A percentile compares a stretch with the other conserved stretches of the same genome.
phyloP scores from a whole-genome alignment of 768 basidiomycete species.

The Lactifluus hygrophoroides region DNA sequence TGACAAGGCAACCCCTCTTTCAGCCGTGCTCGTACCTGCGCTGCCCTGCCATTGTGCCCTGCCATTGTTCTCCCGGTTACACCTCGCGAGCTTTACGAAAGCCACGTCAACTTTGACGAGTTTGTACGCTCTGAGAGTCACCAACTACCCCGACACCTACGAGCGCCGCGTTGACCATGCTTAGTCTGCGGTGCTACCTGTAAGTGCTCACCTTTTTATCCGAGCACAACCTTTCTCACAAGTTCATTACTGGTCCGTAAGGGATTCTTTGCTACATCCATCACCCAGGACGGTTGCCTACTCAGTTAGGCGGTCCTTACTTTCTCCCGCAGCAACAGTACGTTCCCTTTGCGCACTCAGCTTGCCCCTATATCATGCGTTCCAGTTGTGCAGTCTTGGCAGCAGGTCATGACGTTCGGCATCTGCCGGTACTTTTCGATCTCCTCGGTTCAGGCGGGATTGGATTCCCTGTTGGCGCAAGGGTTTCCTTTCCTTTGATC shows the following conservation, averaged over 20 bases:
- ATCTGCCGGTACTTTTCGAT: no score
- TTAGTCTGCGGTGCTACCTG: background rate
- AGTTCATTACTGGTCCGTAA: background rate
- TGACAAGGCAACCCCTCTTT: background rate
- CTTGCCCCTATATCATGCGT: background rate
- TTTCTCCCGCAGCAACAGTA: slow-evolving; percentile 11
- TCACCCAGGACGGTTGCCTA: no score
- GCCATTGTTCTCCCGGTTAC: no score
- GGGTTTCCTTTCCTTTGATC: no score
- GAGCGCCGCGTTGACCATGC: background rate
- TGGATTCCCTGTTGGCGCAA: no score
- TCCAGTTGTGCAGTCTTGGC: no score
- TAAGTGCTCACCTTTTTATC: background rate
- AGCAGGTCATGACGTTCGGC: no score
- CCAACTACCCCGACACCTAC: slow-evolving; percentile 1
- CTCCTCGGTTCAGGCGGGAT: no score
- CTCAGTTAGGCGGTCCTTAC: slow-evolving; percentile 21
- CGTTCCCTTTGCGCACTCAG: background rate
- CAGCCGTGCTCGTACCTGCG: background rate
- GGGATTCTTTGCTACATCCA: no score
- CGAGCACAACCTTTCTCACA: background rate
- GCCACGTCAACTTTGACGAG: background rate
- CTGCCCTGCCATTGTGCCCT: no score
- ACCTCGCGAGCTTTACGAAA: no score
- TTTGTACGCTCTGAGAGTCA: slow-evolving; percentile 11